phyloP scores from a whole-genome alignment of 495 filamentous ascomycete species.

The Neurospora sp. region DNA sequence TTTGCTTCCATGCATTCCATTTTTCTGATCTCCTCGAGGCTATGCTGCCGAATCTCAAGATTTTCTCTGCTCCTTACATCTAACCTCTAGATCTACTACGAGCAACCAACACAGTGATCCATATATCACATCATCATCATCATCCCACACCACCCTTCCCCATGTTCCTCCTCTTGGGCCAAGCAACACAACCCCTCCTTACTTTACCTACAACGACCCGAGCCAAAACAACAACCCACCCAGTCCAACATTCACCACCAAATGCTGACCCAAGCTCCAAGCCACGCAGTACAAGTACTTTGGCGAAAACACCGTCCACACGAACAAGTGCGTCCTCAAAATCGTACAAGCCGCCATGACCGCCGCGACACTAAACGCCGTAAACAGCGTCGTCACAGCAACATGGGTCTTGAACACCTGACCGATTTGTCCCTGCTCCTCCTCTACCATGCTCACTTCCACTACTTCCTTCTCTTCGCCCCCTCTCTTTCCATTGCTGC shows the following conservation, averaged over 20 bases:
- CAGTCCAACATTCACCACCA: conserved; percentile 53
- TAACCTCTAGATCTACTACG: neutral
- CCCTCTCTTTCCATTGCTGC: too few species aligned
- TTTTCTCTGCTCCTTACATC: neutral
- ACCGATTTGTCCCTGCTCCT: neutral
- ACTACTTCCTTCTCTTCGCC: too few species aligned
- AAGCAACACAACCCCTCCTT: neutral
- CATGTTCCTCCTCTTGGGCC: too few species aligned
- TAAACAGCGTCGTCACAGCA: conserved; percentile 55
- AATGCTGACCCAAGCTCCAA: conserved; percentile 77
- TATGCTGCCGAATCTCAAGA: neutral
- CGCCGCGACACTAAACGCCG: conserved; percentile 45
- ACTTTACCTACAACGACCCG: conserved; percentile 20
- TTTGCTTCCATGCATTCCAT: neutral
- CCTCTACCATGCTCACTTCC: neutral
- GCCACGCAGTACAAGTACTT: conserved; percentile 89
- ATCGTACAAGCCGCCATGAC: conserved; percentile 85
- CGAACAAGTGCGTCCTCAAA: conserved; percentile 83
- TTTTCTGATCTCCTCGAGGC: neutral
- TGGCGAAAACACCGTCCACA: conserved; percentile 97
- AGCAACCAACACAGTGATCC: neutral
- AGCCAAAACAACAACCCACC: conserved; percentile 47
- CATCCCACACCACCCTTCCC: neutral
- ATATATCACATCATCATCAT: neutral
- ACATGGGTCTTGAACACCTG: conserved; percentile 37